Base-by-base conservation (phyloP, 2,329 filamentous ascomycete species). In the Cyphellophora attinorum region DNA sequence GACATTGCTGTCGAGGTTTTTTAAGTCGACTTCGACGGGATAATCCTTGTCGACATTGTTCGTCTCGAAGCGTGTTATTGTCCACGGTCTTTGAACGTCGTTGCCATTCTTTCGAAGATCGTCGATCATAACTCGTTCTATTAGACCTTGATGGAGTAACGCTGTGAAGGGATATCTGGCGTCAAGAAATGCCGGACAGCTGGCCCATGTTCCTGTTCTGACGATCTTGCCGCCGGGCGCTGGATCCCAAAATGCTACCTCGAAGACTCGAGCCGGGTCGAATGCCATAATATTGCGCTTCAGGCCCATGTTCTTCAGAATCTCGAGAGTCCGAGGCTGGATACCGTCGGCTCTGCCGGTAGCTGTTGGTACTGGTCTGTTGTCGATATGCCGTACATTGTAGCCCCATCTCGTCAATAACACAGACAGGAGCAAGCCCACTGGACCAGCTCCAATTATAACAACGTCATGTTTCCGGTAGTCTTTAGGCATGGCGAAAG, bases 381-480 rank as follows among this genome's bases (percentile, higher is more conserved):
- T 93, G 62, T 94, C 88, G 53, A 94, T 85, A 61, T 94, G 85
- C 67, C 89, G 93, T 59, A 95, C 85, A 58, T 77, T 85, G 68
- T 94, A 95, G 13, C 88, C 88, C 85, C 86, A 94, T 64, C 86
- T 72, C 41, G 85, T 83, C 42, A 95, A 72, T 55, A 83, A 89
- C 18, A 86, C 86, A 6, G 85, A 91, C 15, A 94, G 72, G 62
- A 93, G 79, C 38, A 94, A 73, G 36, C 88, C 88, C 27, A 88
- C 85, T 3, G 88, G 88, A 11, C 88, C 88, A 37, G 88, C 88
- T 45, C 88, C 88, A 36, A 94, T 72, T 47, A 94, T 86, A 48
- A 94, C 85, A 33, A 72, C 72, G 51, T 81, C 78, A 31, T 46
- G 47, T 30, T 41, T 35, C 18, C 42, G 37, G 33, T 42, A 25